Conservation (phyloP, 2,329 filamentous ascomycete species). For the Aspergillus sp. region DNA sequence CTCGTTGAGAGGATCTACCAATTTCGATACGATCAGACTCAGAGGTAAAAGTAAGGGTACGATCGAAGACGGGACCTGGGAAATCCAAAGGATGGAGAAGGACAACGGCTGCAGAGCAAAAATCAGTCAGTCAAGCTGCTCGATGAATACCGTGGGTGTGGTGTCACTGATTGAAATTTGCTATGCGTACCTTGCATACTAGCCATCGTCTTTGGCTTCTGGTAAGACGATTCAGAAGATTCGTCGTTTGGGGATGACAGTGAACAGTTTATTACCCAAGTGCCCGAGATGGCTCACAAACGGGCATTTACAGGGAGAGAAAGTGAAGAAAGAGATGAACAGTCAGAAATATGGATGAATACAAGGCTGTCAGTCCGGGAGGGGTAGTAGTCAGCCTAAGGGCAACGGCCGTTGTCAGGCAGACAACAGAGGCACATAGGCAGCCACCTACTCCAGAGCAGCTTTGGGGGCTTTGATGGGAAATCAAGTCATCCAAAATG, state of each 20-base stretch:
- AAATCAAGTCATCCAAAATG: neutral
- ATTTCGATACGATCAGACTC: constrained; percentile 32
- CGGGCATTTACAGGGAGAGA: neutral
- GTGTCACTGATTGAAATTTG: neutral
- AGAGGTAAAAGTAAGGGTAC: constrained; percentile 33
- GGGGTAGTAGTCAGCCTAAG: constrained; percentile 23
- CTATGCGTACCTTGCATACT: constrained; percentile 24
- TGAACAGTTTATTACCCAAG: neutral
- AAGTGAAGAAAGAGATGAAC: neutral
- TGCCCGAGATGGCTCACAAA: neutral
- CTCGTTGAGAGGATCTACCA: constrained; percentile 44
- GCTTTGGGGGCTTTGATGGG: neutral
- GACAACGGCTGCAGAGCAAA: constrained; percentile 30
- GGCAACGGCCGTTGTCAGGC: constrained; percentile 18
- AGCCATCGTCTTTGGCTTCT: constrained; percentile 19
- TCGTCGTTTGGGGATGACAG: neutral
- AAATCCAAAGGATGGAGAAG: constrained; percentile 31
- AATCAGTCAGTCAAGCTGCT: constrained; percentile 8
- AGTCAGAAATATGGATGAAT: neutral
- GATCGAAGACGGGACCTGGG: constrained; percentile 26
- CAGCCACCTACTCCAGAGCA: neutral
- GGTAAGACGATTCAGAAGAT: neutral
- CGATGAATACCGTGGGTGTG: neutral
- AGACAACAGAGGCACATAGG: constrained; percentile 12
- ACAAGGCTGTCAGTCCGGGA: constrained; percentile 10